A percentile compares a stretch with the other conserved stretches of the same genome.
Evolutionary conservation across 2,329 filamentous ascomycete species (phyloP).

Genomic region (Microascus cirrosus): DNA sequence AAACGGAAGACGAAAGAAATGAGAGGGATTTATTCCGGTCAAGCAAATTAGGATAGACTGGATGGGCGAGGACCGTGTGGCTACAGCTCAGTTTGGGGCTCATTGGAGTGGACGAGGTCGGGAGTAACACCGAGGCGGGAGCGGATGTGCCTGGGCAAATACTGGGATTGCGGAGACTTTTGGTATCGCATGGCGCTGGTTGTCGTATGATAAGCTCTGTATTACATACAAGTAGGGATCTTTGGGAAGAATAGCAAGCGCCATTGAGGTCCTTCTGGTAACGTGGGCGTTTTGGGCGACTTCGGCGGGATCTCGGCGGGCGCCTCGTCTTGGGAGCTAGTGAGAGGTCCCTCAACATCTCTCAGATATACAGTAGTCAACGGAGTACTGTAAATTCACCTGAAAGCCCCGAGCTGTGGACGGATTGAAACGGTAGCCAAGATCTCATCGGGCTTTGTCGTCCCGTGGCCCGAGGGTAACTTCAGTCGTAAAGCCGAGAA

Average conservation of each 20-base stretch:
- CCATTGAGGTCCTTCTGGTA: neutral
- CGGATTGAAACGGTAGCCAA: neutral
- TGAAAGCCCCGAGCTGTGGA: no score
- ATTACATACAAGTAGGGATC: neutral
- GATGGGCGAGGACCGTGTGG: neutral
- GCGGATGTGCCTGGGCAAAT: no score
- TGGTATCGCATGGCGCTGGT: neutral
- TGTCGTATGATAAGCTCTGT: neutral
- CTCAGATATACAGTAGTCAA: no score
- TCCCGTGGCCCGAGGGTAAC: conserved; percentile 5
- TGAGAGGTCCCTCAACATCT: no score
- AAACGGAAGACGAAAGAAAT: neutral
- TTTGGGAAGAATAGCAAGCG: neutral
- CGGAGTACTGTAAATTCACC: no score
- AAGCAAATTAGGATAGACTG: neutral
- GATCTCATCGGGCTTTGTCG: neutral
- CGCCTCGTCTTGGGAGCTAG: no score
- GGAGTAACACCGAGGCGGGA: no score
- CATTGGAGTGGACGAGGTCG: neutral
- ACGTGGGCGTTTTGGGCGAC: neutral
- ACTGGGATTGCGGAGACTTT: no score
- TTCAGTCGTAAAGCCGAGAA: neutral
- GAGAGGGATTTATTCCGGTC: neutral
- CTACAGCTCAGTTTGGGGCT: neutral
- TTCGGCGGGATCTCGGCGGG: neutral